phyloP scores from a whole-genome alignment of 495 filamentous ascomycete genomes.

The Penicillium manginii region DNA sequence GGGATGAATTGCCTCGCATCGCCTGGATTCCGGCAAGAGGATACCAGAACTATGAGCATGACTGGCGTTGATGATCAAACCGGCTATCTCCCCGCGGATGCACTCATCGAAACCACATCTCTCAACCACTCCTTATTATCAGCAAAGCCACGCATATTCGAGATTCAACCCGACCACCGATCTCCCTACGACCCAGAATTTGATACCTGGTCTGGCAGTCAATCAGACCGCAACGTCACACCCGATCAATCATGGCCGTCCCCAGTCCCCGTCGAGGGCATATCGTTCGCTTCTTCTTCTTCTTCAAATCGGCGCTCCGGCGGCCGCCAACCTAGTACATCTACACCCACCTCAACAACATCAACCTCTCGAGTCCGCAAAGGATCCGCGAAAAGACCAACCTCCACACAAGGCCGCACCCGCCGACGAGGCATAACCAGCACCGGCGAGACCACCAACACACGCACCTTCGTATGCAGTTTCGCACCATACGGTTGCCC shows the following conservation, averaged over 20 bases:
- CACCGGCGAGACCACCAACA: conserved; percentile 36
- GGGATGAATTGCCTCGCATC: conserved; percentile 29
- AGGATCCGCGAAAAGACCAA: conserved; percentile 6
- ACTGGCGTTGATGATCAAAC: conserved; percentile 13
- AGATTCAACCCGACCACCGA: conserved; percentile 11
- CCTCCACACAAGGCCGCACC: conserved; percentile 16
- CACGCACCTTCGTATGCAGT: conserved; percentile 76
- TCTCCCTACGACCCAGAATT: conserved; percentile 23
- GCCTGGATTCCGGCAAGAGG: conserved; percentile 25
- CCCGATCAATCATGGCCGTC: conserved; percentile 20
- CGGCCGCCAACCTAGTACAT: conserved; percentile 5
- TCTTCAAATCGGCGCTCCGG: conserved; percentile 8
- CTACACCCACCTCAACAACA: background rate
- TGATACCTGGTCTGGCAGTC: conserved; percentile 17
- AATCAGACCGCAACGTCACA: conserved; percentile 22
- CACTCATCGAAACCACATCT: conserved; percentile 7
- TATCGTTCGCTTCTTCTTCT: conserved; percentile 4
- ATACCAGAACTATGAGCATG: conserved; percentile 8
- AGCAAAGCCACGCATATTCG: conserved; percentile 4
- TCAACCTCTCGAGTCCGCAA: conserved; percentile 15
- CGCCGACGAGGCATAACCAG: conserved; percentile 10
- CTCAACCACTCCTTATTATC: conserved; percentile 16
- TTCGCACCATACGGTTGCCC: conserved; percentile 82
- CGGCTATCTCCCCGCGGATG: conserved; percentile 22
- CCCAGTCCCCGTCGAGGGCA: conserved; percentile 6